Percentiles rank a stretch among this genome's conserved stretches.
These are phyloP conservation scores for Leccinum angustisporum DNA, from an alignment of 1,284 basidiomycete species.

Conservation along the genomic window DNA sequence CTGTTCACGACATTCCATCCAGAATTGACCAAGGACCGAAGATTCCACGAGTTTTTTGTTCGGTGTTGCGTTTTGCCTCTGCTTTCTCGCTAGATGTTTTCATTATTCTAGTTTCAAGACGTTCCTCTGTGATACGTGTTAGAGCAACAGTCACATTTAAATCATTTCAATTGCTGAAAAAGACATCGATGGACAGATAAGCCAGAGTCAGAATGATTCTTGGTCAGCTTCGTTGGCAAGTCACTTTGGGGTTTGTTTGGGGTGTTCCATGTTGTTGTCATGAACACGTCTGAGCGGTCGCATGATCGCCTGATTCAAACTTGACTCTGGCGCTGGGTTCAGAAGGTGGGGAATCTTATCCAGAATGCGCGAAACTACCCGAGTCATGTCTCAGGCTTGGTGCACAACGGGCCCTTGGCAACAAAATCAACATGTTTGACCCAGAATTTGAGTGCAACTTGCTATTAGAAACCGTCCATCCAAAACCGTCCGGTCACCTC, in stretches of 20 bases:
- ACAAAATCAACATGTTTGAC: too few species aligned
- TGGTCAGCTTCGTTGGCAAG: too few species aligned
- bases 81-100: constrained; percentile 14
- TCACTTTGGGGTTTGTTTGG: not conserved
- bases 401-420: too few species aligned
- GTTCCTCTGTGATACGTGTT: not conserved
- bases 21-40: constrained; percentile 83
- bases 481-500: too few species aligned
- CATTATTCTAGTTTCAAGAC: not conserved
- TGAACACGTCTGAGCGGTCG: not conserved
- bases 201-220: not conserved
- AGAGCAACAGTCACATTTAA: not conserved
- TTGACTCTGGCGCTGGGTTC: too few species aligned
- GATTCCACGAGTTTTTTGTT: constrained; percentile 90
- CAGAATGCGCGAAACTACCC: too few species aligned
- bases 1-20: constrained; percentile 94
- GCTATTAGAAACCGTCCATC: too few species aligned
- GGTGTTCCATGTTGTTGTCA: not conserved
- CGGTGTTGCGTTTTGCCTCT: constrained; percentile 54
- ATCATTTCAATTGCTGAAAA: not conserved
- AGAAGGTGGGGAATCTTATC: not conserved
- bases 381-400: too few species aligned
- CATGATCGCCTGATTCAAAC: not conserved
- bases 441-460: too few species aligned
- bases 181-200: not conserved